Conservation (phyloP, 1,284 basidiomycete genomes). For the Vanrija humicola region DNA sequence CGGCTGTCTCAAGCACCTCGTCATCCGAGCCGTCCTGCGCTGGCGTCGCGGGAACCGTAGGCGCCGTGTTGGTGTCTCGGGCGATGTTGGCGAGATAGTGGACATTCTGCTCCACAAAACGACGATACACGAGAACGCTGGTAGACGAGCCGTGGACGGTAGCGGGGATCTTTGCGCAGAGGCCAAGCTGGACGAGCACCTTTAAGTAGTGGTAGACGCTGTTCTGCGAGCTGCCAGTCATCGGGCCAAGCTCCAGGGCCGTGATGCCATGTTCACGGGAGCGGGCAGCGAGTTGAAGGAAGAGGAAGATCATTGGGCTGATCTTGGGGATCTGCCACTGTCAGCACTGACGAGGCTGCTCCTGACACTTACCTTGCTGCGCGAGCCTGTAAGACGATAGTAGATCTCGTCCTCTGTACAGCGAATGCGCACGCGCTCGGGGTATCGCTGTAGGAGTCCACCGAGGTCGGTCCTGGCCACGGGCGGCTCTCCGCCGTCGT, state of each 20-base stretch:
- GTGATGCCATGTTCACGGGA: conserved; percentile 14
- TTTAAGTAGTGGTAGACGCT: conserved; percentile 42
- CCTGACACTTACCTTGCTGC: conserved; percentile 26
- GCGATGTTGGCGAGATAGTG: conserved; percentile 24
- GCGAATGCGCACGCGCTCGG: conserved; percentile 35
- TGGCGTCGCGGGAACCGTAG: background rate
- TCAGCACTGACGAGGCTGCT: background rate
- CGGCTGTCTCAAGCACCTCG: conserved; percentile 7
- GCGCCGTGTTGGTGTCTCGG: background rate
- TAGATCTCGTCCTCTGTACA: conserved; percentile 43
- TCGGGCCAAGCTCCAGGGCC: conserved; percentile 33
- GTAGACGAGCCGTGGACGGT: conserved; percentile 32
- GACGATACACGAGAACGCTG: conserved; percentile 36
- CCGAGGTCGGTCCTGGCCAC: conserved; percentile 18
- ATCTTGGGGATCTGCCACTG: conserved; percentile 31
- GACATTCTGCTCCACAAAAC: conserved; percentile 35
- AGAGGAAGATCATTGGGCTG: conserved; percentile 33
- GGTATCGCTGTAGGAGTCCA: conserved; percentile 30
- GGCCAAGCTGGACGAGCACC: conserved; percentile 28
- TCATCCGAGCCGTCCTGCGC: conserved; percentile 11
- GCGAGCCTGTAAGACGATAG: conserved; percentile 39
- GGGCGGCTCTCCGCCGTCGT: conserved; percentile 21
- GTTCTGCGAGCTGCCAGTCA: conserved; percentile 37
- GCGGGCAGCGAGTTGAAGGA: conserved; percentile 19
- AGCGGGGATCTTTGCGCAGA: conserved; percentile 39